Evolutionary conservation across 2,329 filamentous ascomycete genomes (phyloP).

Genomic region (Cercospora zeae-maydis): DNA sequence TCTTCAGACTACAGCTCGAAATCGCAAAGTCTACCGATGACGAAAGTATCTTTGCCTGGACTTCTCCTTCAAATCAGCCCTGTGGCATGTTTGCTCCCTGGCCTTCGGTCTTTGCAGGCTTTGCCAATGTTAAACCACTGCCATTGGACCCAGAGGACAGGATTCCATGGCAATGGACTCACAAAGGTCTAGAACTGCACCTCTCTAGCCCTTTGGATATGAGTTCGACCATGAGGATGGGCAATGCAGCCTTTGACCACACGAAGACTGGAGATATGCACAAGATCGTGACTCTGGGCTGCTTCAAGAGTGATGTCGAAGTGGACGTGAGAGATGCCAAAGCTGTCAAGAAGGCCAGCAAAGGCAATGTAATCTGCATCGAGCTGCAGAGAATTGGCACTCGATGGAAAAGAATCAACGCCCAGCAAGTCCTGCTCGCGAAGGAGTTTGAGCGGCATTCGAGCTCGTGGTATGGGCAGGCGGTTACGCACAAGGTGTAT

Average conservation of each 20-base stretch:
- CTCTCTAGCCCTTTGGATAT: background rate
- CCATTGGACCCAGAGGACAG: constrained; percentile 1
- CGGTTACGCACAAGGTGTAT: background rate
- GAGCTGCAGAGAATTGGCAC: constrained; percentile 5
- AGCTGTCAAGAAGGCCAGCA: constrained; percentile 3
- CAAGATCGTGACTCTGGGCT: constrained; percentile 6
- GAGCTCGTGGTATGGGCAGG: background rate
- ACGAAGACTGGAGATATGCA: background rate
- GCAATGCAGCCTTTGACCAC: background rate
- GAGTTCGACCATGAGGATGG: constrained; percentile 1
- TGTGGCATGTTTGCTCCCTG: constrained; percentile 9
- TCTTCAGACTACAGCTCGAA: constrained; percentile 9
- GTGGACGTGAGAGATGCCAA: background rate
- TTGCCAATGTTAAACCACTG: background rate
- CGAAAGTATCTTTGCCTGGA: constrained; percentile 26
- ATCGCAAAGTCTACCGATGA: constrained; percentile 16
- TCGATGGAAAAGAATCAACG: constrained; percentile 8
- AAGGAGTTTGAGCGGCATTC: background rate
- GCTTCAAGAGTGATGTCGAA: constrained; percentile 1
- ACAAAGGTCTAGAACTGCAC: constrained; percentile 4
- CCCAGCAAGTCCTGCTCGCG: background rate
- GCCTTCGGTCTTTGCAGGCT: constrained; percentile 7
- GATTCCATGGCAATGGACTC: constrained; percentile 3
- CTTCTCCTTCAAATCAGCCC: background rate
- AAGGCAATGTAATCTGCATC: constrained; percentile 4